Evolutionary conservation across 192 early-diverging fungal species (phyloP).

Genomic region (Gaertneriomyces sp.): DNA sequence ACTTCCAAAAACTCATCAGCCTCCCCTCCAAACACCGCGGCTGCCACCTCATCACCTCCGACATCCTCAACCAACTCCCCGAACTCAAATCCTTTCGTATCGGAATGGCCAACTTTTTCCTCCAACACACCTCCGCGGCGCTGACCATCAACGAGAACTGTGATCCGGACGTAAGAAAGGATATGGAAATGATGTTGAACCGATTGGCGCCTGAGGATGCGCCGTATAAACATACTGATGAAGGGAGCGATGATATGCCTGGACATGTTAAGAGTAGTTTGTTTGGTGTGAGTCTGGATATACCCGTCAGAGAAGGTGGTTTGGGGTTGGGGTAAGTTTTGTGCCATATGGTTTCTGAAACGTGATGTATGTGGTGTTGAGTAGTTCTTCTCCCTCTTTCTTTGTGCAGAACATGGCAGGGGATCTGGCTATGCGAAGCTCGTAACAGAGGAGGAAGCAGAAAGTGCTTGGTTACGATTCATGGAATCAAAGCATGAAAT

Average conservation of each 20-base stretch:
- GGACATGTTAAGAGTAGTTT: slow-evolving; percentile 83
- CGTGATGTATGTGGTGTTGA: background rate
- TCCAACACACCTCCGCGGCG: slow-evolving; percentile 89
- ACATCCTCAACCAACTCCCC: slow-evolving; percentile 38
- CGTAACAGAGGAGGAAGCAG: slow-evolving; percentile 29
- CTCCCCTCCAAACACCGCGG: slow-evolving; percentile 7
- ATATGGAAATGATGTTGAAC: slow-evolving; percentile 86
- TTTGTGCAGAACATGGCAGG: slow-evolving; percentile 35
- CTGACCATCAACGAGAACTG: slow-evolving; percentile 86
- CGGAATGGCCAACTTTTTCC: slow-evolving; percentile 82
- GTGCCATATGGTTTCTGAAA: background rate
- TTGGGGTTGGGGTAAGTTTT: slow-evolving; percentile 64
- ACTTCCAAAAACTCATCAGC: slow-evolving; percentile 5
- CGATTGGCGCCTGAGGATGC: slow-evolving; percentile 75
- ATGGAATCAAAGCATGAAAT: slow-evolving; percentile 13
- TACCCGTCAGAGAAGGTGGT: slow-evolving; percentile 76
- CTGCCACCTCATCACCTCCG: slow-evolving; percentile 16
- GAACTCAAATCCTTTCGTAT: slow-evolving; percentile 65
- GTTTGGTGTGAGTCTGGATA: slow-evolving; percentile 78
- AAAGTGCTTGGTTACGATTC: slow-evolving; percentile 30
- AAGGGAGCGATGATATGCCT: slow-evolving; percentile 44
- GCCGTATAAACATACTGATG: slow-evolving; percentile 68
- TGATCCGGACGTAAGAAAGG: slow-evolving; percentile 69
- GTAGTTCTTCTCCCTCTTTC: background rate
- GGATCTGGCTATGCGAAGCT: slow-evolving; percentile 43